Percentiles rank a stretch among this genome's conserved stretches.
Conservation (phyloP, 2,329 filamentous ascomycete genomes). For the Cytospora paraplurivora region DNA sequence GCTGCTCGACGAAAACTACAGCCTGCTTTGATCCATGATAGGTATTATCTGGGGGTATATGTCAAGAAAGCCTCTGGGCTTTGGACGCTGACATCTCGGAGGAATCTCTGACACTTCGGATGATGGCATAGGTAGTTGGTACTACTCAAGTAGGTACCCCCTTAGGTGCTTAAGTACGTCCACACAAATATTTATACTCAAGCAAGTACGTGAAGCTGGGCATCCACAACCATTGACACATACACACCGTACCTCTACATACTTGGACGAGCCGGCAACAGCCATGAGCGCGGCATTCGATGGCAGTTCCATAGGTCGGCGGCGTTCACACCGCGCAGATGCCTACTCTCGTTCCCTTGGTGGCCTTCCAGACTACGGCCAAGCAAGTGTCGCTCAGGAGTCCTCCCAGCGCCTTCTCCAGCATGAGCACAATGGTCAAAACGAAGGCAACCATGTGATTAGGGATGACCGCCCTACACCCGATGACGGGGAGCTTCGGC, state of each 20-base stretch:
- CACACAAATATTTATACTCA: too few relatives aligned
- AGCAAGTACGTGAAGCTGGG: too few relatives aligned
- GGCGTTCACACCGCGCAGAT: neutral
- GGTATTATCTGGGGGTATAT: too few relatives aligned
- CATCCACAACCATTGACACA: neutral
- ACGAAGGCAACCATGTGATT: neutral
- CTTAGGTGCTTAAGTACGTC: too few relatives aligned
- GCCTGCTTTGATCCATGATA: too few relatives aligned
- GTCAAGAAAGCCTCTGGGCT: too few relatives aligned
- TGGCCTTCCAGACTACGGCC: neutral
- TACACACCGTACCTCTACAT: neutral
- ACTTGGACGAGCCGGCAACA: neutral
- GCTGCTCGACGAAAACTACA: too few relatives aligned
- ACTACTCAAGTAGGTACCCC: too few relatives aligned
- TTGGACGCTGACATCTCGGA: too few relatives aligned
- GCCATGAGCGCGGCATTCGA: neutral
- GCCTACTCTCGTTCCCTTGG: neutral
- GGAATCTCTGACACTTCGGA: too few relatives aligned
- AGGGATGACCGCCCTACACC: neutral
- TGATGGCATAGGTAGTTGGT: too few relatives aligned
- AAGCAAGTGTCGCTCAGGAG: neutral
- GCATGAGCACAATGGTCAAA: neutral
- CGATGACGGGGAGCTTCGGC: neutral
- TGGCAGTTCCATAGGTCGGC: neutral
- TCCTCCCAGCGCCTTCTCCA: neutral